These are phyloP conservation scores for Acer yangbiense DNA, from an alignment of 345 rosid genomes.

Conservation along the genomic window DNA sequence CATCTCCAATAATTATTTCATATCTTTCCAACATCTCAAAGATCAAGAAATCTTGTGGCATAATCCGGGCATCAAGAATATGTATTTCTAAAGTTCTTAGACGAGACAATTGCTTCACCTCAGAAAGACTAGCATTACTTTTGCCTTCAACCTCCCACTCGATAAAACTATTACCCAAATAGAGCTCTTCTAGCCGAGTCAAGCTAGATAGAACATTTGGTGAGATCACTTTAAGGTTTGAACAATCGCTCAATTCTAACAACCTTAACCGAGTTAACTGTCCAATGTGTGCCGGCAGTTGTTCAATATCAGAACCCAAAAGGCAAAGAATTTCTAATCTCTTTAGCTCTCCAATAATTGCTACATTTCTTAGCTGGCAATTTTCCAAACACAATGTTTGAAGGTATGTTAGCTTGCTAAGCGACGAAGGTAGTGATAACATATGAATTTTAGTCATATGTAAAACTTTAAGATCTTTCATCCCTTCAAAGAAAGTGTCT, in stretches of 20 bases:
- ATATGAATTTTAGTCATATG: background rate
- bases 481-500: slow-evolving; percentile 7
- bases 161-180: slow-evolving; percentile 12
- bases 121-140: slow-evolving; percentile 25
- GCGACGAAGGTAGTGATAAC: slow-evolving; percentile 20
- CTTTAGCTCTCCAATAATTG: background rate
- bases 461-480: slow-evolving; percentile 27
- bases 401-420: slow-evolving; percentile 9
- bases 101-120: slow-evolving; percentile 21
- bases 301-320: background rate
- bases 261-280: slow-evolving; percentile 15
- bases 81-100: slow-evolving; percentile 8
- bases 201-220: slow-evolving; percentile 25
- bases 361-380: background rate
- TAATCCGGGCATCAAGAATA: slow-evolving; percentile 4
- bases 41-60: slow-evolving; percentile 7
- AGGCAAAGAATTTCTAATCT: slow-evolving; percentile 16
- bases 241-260: slow-evolving; percentile 24
- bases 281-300: slow-evolving; percentile 20
- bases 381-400: slow-evolving; percentile 12
- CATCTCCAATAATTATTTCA: too few relatives aligned
- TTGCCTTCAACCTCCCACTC: slow-evolving; percentile 24
- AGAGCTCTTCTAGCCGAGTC: slow-evolving; percentile 28
- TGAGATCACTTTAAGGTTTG: slow-evolving; percentile 19
- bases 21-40: background rate